These are phyloP conservation scores for Angophora floribunda DNA, from an alignment of 345 rosid genomes.

Conservation along the genomic window DNA sequence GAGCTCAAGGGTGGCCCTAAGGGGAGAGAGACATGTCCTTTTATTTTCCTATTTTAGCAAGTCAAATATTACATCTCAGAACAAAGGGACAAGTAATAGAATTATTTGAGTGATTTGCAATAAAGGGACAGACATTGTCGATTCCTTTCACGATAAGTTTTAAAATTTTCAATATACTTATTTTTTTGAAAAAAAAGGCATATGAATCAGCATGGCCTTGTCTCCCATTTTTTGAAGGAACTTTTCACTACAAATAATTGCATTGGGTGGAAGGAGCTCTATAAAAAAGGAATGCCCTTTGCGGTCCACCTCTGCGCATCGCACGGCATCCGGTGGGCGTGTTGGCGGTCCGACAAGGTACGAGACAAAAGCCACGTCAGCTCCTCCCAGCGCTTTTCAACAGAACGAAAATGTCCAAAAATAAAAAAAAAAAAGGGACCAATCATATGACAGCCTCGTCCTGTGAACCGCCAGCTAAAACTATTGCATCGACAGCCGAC, in stretches of 20 bases:
- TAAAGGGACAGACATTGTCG: too few species aligned
- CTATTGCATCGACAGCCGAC: neutral
- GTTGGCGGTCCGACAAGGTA: neutral
- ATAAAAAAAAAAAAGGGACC: rapidly evolving
- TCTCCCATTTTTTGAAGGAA: neutral
- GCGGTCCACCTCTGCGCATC: neutral
- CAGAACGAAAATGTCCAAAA: neutral
- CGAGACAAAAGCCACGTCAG: neutral
- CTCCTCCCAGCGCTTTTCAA: neutral
- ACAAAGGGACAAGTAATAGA: too few species aligned
- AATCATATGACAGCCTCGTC: neutral
- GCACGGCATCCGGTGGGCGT: neutral
- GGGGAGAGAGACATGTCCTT: too few species aligned
- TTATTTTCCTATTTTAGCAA: too few species aligned
- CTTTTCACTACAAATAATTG: neutral
- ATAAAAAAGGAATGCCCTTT: neutral
- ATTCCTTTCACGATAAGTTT: too few species aligned
- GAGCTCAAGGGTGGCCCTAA: too few species aligned
- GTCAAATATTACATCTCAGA: too few species aligned
- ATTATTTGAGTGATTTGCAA: too few species aligned
- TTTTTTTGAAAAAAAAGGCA: too few species aligned
- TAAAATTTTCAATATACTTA: too few species aligned
- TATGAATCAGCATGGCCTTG: too few species aligned
- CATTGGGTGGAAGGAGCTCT: neutral
- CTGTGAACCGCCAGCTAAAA: neutral